phyloP scores from a whole-genome alignment of 148 eudicot species.

The Vaccinium corymbosum region DNA sequence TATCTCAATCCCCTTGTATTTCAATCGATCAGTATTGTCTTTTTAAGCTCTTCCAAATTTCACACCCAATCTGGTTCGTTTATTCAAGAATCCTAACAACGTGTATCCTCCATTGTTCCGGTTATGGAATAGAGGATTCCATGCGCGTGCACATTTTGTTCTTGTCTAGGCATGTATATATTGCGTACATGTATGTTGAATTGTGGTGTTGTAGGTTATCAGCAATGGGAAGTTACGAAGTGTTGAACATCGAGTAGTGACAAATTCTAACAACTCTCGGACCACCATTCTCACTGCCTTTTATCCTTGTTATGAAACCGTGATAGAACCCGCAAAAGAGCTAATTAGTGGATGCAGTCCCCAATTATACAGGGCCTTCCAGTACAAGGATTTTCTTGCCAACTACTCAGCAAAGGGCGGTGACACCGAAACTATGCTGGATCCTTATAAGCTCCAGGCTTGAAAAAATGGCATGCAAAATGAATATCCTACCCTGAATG shows the following conservation, averaged over 20 bases:
- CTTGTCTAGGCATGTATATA: too few relatives aligned
- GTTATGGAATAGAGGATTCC: too few relatives aligned
- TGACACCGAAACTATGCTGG: background rate
- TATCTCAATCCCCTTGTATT: too few relatives aligned
- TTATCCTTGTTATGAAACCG: slow-evolving; percentile 19
- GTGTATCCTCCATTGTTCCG: too few relatives aligned
- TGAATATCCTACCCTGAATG: background rate
- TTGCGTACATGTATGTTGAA: too few relatives aligned
- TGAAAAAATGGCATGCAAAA: background rate
- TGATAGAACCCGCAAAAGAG: slow-evolving; percentile 36
- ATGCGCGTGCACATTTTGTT: too few relatives aligned
- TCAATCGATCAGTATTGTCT: too few relatives aligned
- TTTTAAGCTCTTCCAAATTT: too few relatives aligned
- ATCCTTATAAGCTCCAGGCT: background rate
- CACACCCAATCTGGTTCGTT: too few relatives aligned
- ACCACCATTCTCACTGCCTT: slow-evolving; percentile 30
- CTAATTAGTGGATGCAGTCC: slow-evolving; percentile 23
- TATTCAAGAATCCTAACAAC: too few relatives aligned
- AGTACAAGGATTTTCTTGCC: slow-evolving; percentile 29
- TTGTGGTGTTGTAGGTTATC: slow-evolving; percentile 7
- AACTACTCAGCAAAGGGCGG: slow-evolving; percentile 10
- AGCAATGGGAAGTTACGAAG: slow-evolving; percentile 33
- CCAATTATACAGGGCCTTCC: slow-evolving; percentile 28
- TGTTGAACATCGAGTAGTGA: slow-evolving; percentile 33
- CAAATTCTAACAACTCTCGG: slow-evolving; percentile 26